Evolutionary conservation across 176 grass and related monocot species (phyloP).

Genomic region (Rhynchospora breviuscula): DNA sequence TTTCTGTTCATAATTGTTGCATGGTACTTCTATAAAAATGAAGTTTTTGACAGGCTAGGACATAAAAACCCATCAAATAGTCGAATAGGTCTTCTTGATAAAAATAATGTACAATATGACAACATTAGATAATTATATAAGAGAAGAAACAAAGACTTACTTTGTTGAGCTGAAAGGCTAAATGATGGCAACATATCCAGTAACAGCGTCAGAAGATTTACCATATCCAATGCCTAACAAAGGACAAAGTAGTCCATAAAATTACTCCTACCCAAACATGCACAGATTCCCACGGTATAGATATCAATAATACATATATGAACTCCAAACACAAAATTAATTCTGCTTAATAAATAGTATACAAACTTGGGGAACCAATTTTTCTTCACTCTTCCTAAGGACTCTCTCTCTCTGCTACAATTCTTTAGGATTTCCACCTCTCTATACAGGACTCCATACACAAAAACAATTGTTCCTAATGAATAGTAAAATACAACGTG

Average conservation of each 20-base stretch:
- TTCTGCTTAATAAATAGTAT: neutral
- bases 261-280: neutral
- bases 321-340: neutral
- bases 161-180: constrained; percentile 22
- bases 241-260: neutral
- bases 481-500: neutral
- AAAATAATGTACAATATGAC: neutral
- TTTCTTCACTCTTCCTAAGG: too few species aligned
- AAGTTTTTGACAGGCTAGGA: neutral
- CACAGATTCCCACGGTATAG: neutral
- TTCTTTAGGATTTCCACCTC: too few species aligned
- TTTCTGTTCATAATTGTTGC: neutral
- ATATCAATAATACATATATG: neutral
- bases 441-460: neutral
- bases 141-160: constrained; percentile 27
- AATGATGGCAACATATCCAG: constrained; percentile 61
- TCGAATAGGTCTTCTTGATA: neutral
- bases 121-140: neutral
- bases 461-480: neutral
- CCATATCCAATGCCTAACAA: constrained; percentile 67
- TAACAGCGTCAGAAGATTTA: constrained; percentile 66
- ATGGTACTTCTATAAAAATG: neutral
- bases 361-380: neutral
- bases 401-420: too few species aligned
- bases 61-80: neutral